These are phyloP conservation scores for Candida anglica DNA, from an alignment of 805 yeast species.

Conservation along the genomic window DNA sequence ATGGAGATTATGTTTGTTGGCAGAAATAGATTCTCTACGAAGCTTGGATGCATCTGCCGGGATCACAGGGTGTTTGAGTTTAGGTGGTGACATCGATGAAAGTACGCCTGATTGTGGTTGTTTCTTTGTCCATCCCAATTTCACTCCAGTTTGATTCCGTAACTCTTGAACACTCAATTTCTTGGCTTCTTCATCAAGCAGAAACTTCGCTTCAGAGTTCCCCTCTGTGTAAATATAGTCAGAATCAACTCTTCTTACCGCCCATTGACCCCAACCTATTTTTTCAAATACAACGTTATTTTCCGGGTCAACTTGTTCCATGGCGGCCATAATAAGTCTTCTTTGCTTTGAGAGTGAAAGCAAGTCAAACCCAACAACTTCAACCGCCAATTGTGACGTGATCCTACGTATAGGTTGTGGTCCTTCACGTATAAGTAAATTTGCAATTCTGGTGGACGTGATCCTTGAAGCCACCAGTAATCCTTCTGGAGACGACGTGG, in stretches of 20 bases:
- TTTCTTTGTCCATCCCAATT: conserved; percentile 40
- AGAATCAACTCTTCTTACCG: conserved; percentile 54
- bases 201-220: conserved; percentile 13
- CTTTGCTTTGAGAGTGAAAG: conserved; percentile 85
- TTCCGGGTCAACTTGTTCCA: conserved; percentile 64
- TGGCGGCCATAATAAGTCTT: conserved; percentile 82
- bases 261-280: conserved; percentile 99
- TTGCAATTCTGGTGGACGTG: conserved; percentile 74
- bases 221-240: conserved; percentile 48
- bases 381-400: conserved; percentile 69
- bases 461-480: conserved; percentile 83
- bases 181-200: conserved; percentile 12
- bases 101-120: conserved; percentile 6
- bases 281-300: conserved; percentile 77
- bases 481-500: conserved; percentile 85
- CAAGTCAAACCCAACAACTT: conserved; percentile 76
- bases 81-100: conserved; percentile 1
- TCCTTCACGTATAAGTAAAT: conserved; percentile 65
- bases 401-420: conserved; percentile 90
- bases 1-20: conserved; percentile 41
- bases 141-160: conserved; percentile 27
- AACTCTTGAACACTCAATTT: conserved; percentile 31
- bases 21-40: conserved; percentile 53
- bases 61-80: not conserved
- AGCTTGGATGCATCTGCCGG: conserved; percentile 3